Evolutionary conservation across 805 yeast genomes (phyloP).

Genomic region (Sugiyamaella lignohabitans): DNA sequence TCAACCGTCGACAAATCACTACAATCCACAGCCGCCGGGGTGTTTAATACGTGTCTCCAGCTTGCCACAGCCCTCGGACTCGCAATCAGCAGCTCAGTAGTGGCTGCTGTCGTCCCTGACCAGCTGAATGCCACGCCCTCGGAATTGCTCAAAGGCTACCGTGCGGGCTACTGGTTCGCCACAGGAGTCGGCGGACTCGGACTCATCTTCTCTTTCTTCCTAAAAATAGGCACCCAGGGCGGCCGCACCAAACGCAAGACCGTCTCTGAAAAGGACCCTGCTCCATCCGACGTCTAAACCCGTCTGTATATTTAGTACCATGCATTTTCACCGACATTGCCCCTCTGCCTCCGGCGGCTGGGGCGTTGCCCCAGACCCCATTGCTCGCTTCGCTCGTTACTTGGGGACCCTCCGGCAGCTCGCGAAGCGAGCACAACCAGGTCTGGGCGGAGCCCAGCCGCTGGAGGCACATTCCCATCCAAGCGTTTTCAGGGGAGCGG

Average conservation of each 20-base stretch:
- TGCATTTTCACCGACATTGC: too few relatives aligned
- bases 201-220: slow-evolving; percentile 27
- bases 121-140: slow-evolving; percentile 4
- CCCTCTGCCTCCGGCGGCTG: too few relatives aligned
- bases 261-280: too few relatives aligned
- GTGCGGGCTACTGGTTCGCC: slow-evolving; percentile 36
- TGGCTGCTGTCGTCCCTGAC: slow-evolving; percentile 14
- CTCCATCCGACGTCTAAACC: too few relatives aligned
- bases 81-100: slow-evolving; percentile 37
- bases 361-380: too few relatives aligned
- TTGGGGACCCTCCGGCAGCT: too few relatives aligned
- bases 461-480: too few relatives aligned
- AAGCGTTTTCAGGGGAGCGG: too few relatives aligned
- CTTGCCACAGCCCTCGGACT: slow-evolving; percentile 39
- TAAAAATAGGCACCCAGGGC: slow-evolving; percentile 31
- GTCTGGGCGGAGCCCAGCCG: too few relatives aligned
- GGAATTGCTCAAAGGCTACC: slow-evolving; percentile 31
- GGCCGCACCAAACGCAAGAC: slow-evolving; percentile 5
- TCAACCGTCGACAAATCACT: slow-evolving; percentile 35
- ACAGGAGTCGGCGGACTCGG: slow-evolving; percentile 32
- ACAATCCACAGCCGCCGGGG: slow-evolving; percentile 45
- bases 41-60: slow-evolving; percentile 41
- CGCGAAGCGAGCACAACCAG: too few relatives aligned
- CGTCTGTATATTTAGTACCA: too few relatives aligned
- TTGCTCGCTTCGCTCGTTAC: too few relatives aligned